These are phyloP conservation scores for Xylogone sp. DNA, from an alignment of 2,329 filamentous ascomycete genomes.

Conservation along the genomic window DNA sequence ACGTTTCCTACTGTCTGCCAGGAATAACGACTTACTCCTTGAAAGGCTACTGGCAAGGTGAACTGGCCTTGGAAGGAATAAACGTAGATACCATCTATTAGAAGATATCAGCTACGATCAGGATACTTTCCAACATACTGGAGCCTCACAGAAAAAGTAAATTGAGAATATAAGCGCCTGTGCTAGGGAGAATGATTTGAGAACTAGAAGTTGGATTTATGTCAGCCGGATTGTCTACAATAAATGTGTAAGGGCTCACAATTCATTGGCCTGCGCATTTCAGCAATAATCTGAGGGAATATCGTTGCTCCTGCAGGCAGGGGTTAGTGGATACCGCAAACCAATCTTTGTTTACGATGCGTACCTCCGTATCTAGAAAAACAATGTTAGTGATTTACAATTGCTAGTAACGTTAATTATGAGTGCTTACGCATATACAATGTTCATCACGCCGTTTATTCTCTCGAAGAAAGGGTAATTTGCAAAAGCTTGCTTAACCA, in stretches of 20 bases:
- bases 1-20: constrained; percentile 5
- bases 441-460: not conserved
- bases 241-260: not conserved
- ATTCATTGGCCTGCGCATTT: not conserved
- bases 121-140: not conserved
- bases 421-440: not conserved
- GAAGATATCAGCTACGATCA: not conserved
- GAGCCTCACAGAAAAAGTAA: not conserved
- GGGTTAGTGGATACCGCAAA: not conserved
- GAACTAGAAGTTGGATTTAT: not conserved
- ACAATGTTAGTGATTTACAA: not conserved
- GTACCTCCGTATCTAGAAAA: not conserved
- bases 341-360: not conserved
- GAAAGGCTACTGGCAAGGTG: not conserved
- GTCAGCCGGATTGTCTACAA: not conserved
- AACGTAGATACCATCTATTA: not conserved
- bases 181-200: not conserved
- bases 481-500: not conserved
- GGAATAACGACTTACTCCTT: not conserved
- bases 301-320: not conserved
- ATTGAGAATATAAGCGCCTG: not conserved
- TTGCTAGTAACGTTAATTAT: not conserved
- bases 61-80: not conserved
- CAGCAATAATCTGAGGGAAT: not conserved
- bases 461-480: not conserved